Percentiles rank a stretch among this genome's conserved stretches.
These are phyloP conservation scores for Brassica incana DNA, from an alignment of 345 rosid genomes.

Conservation along the genomic window DNA sequence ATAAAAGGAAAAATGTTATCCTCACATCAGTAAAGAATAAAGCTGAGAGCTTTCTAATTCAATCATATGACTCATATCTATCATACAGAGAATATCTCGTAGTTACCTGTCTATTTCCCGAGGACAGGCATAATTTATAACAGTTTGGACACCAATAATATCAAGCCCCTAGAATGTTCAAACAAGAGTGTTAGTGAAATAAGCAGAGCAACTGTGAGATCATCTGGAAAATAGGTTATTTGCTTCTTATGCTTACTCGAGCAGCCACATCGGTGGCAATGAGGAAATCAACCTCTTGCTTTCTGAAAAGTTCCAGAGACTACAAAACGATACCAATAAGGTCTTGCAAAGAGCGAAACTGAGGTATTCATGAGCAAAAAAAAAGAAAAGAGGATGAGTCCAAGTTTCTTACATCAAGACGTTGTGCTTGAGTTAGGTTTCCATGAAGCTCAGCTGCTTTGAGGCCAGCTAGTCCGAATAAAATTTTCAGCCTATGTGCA, in stretches of 20 bases:
- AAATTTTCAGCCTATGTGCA: slow-evolving; percentile 93
- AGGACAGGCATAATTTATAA: slow-evolving; percentile 95
- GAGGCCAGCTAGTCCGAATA: slow-evolving; percentile 79
- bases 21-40: slow-evolving; percentile 17
- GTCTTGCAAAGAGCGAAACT: neutral
- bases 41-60: neutral
- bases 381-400: neutral
- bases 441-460: slow-evolving; percentile 98
- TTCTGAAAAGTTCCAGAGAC: slow-evolving; percentile 95
- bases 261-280: slow-evolving; percentile 98
- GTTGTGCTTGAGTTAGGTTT: slow-evolving; percentile 94
- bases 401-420: slow-evolving; percentile 77
- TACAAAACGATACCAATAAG: slow-evolving; percentile 39
- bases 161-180: slow-evolving; percentile 74
- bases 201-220: slow-evolving; percentile 24
- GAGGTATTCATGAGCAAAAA: neutral
- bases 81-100: neutral
- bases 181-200: slow-evolving; percentile 20
- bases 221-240: neutral
- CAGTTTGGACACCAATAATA: slow-evolving; percentile 94
- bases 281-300: slow-evolving; percentile 86
- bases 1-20: slow-evolving; percentile 5
- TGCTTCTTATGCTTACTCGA: slow-evolving; percentile 60
- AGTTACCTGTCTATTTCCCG: slow-evolving; percentile 85
- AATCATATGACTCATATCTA: neutral